Base-by-base conservation (phyloP, 371 early-diverging fungal genomes). In the Mortierella sp. region DNA sequence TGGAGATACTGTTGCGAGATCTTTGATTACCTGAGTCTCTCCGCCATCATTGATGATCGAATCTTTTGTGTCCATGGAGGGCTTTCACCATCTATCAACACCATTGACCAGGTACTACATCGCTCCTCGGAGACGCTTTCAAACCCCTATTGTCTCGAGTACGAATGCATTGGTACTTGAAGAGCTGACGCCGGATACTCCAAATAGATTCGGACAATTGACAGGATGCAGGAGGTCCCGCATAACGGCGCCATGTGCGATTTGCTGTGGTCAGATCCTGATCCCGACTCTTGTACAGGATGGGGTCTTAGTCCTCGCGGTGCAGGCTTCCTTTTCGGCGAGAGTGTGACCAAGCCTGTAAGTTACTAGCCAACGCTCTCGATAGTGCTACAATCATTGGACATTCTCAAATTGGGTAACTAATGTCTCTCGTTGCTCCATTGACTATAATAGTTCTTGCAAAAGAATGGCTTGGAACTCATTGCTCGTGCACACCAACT, bases 191-290 rank as follows among this genome's bases (percentile, higher is more conserved):
- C n/a, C n/a, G n/a, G n/a, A n/a, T n/a, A n/a, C n/a, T n/a, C n/a
- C n/a, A n/a, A n/a, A n/a, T n/a, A 86, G 91, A 96, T 99, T 31
- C 88, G 97, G 28, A 90, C 88, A n/a, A 96, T 99, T 63, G 97
- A 99, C 76, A 84, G 99, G 66, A 96, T 96, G 80, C 95, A 96
- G 78, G 99, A 99, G 82, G 96, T 99, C 6, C 99, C 99, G 34
- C 98, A 99, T 78, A 96, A 97, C 68, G 99, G 99, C 37, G 94
- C 96, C 14, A 97, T 98, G 97, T 97, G 98, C 71, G 99, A 99
- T 73, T 79, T 99, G 58, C 83, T 99, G 34, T 99, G 99, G 99
- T 96, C 97, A 22, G 99, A 99, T 84, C 99, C 99, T 16, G 99
- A 99, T 67, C 91, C 92, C 86, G 80, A 71, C 34, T 44, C 60